Percentiles rank a stretch among this genome's conserved stretches.
phyloP scores from a whole-genome alignment of 2,329 filamentous ascomycete genomes.

The Stromatinia cepivora region DNA sequence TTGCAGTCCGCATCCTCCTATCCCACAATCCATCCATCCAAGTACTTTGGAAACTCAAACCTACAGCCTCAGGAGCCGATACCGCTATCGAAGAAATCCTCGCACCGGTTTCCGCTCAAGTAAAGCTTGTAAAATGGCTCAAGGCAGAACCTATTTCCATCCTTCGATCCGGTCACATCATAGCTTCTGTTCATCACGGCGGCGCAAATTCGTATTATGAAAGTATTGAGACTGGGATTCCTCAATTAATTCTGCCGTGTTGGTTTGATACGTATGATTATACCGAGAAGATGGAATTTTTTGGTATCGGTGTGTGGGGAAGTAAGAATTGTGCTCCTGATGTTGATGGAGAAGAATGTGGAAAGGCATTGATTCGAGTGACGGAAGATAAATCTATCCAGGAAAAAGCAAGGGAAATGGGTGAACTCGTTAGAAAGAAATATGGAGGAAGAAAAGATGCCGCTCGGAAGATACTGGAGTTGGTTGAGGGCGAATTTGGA shows the following conservation, averaged over 20 bases:
- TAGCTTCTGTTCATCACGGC: constrained; percentile 45
- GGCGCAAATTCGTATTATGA: constrained; percentile 48
- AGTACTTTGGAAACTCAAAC: constrained; percentile 44
- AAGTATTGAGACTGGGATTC: constrained; percentile 44
- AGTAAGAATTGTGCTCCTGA: not conserved
- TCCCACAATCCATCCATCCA: constrained; percentile 36
- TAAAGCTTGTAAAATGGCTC: constrained; percentile 47
- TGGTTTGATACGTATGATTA: constrained; percentile 52
- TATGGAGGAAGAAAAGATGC: constrained; percentile 20
- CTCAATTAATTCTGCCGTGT: constrained; percentile 49
- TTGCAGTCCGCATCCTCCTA: constrained; percentile 43
- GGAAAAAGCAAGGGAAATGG: not conserved
- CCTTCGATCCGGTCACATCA: constrained; percentile 42
- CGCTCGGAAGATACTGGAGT: constrained; percentile 13
- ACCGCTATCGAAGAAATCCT: constrained; percentile 14
- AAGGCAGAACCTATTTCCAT: constrained; percentile 44
- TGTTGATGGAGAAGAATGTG: constrained; percentile 3
- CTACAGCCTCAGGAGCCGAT: constrained; percentile 23
- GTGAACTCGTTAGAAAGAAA: constrained; percentile 1
- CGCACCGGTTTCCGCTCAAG: constrained; percentile 29
- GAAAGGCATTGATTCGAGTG: not conserved
- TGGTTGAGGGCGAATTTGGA: constrained; percentile 1
- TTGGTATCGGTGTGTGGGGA: constrained; percentile 44
- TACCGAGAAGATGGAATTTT: constrained; percentile 46
- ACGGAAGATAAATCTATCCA: not conserved